Evolutionary conservation across 2,329 filamentous ascomycete genomes (phyloP).

Genomic region (Canariomyces notabilis): DNA sequence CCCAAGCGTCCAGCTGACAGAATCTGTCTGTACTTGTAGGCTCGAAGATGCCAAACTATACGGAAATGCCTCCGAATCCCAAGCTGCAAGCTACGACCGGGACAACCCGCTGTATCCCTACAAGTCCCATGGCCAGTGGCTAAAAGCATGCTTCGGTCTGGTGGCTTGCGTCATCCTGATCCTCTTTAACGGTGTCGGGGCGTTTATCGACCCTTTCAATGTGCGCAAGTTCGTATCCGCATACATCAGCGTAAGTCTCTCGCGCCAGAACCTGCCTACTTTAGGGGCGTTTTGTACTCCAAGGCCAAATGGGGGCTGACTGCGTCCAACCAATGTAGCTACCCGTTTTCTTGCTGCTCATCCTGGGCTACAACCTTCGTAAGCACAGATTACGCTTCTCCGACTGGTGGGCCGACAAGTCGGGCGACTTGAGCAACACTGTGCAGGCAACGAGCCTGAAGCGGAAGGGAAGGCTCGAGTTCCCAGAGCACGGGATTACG

Average conservation of each 20-base stretch:
- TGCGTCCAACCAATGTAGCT: slow-evolving; percentile 23
- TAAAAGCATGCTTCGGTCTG: slow-evolving; percentile 34
- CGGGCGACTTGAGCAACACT: slow-evolving; percentile 34
- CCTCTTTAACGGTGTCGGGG: slow-evolving; percentile 32
- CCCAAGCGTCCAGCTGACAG: background rate
- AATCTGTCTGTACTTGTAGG: slow-evolving; percentile 19
- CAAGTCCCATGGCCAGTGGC: slow-evolving; percentile 36
- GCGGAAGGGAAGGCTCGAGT: slow-evolving; percentile 34
- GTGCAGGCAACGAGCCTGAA: slow-evolving; percentile 32
- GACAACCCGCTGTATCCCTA: slow-evolving; percentile 34
- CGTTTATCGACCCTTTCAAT: slow-evolving; percentile 35
- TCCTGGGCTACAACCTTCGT: slow-evolving; percentile 35
- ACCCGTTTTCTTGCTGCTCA: slow-evolving; percentile 33
- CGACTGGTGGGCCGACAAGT: slow-evolving; percentile 34
- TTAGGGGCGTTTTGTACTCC: too few species aligned
- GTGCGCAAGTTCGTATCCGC: slow-evolving; percentile 34
- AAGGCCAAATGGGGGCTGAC: too few species aligned
- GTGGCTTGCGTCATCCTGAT: slow-evolving; percentile 31
- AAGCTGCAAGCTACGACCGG: slow-evolving; percentile 32
- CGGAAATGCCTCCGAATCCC: slow-evolving; percentile 34
- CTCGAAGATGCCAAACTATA: slow-evolving; percentile 36
- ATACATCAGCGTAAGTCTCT: slow-evolving; percentile 35
- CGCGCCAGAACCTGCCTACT: too few species aligned
- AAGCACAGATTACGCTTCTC: slow-evolving; percentile 32
- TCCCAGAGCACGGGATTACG: slow-evolving; percentile 32